These are phyloP conservation scores for Heracleum sosnowskyi DNA, from an alignment of 129 eudicot genomes.

Conservation along the genomic window DNA sequence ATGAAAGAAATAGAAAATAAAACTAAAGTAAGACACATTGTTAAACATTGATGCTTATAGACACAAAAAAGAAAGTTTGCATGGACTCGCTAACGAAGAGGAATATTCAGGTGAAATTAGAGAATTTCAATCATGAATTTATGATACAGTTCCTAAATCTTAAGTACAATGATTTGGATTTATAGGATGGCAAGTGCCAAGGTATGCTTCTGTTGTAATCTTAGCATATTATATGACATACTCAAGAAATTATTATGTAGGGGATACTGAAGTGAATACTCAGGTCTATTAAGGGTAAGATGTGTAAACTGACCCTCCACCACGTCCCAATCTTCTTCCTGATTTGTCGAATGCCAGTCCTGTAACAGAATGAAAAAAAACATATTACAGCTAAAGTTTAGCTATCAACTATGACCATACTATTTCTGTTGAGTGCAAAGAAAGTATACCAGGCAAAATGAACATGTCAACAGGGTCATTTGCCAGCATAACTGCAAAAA, in stretches of 20 bases:
- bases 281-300: background rate
- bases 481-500: constrained; percentile 76
- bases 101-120: background rate
- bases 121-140: background rate
- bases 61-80: background rate
- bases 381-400: background rate
- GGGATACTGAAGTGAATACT: background rate
- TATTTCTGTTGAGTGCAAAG: background rate
- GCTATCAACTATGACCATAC: constrained; percentile 10
- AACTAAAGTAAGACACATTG: background rate
- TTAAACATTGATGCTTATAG: background rate
- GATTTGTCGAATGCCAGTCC: constrained; percentile 97
- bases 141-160: background rate
- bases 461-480: constrained; percentile 86
- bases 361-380: constrained; percentile 15
- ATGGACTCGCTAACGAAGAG: background rate
- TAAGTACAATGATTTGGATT: background rate
- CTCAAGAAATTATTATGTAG: background rate
- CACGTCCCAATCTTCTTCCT: constrained; percentile 97
- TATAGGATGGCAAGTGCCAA: background rate
- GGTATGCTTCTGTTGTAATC: background rate
- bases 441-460: constrained; percentile 64
- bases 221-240: background rate
- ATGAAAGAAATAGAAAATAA: background rate
- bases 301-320: constrained; percentile 76